Evolutionary conservation across 2,329 filamentous ascomycete genomes (phyloP).

Genomic region (Geosmithia putterillii): DNA sequence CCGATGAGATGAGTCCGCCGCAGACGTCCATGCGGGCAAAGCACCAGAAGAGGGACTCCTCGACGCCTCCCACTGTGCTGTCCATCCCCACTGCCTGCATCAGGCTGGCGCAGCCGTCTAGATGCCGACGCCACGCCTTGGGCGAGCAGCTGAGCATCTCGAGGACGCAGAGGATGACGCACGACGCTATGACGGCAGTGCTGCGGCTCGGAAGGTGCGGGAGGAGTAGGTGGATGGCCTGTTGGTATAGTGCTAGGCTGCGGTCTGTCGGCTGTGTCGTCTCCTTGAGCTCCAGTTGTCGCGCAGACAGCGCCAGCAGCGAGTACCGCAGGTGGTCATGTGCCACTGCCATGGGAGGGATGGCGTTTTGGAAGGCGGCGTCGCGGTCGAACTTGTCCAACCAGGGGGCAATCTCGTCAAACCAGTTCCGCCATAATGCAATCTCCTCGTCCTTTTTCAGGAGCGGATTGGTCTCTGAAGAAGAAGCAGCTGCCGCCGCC

Average conservation of each 20-base stretch:
- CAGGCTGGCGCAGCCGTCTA: constrained; percentile 37
- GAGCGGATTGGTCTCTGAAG: constrained; percentile 3
- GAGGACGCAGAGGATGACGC: constrained; percentile 39
- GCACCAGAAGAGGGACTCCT: constrained; percentile 41
- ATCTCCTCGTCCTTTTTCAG: constrained; percentile 15
- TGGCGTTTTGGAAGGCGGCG: constrained; percentile 31
- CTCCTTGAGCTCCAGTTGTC: constrained; percentile 34
- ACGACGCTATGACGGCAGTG: constrained; percentile 37
- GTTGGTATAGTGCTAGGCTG: constrained; percentile 35
- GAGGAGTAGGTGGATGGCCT: constrained; percentile 35
- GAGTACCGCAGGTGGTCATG: constrained; percentile 32
- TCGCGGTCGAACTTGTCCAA: constrained; percentile 41
- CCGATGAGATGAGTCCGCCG: constrained; percentile 37
- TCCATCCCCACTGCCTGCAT: constrained; percentile 37
- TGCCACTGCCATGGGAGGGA: constrained; percentile 31
- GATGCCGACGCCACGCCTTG: constrained; percentile 35
- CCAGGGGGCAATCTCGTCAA: constrained; percentile 28
- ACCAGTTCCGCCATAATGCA: constrained; percentile 25
- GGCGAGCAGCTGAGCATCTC: constrained; percentile 38
- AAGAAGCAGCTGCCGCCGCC: background rate
- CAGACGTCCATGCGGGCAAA: constrained; percentile 43
- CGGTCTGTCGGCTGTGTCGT: constrained; percentile 18
- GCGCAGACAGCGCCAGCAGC: constrained; percentile 36
- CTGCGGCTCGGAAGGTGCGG: constrained; percentile 32
- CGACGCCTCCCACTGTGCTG: constrained; percentile 33